Conservation (phyloP, 2,329 filamentous ascomycete genomes). For the Cytospora paraplurivora region DNA sequence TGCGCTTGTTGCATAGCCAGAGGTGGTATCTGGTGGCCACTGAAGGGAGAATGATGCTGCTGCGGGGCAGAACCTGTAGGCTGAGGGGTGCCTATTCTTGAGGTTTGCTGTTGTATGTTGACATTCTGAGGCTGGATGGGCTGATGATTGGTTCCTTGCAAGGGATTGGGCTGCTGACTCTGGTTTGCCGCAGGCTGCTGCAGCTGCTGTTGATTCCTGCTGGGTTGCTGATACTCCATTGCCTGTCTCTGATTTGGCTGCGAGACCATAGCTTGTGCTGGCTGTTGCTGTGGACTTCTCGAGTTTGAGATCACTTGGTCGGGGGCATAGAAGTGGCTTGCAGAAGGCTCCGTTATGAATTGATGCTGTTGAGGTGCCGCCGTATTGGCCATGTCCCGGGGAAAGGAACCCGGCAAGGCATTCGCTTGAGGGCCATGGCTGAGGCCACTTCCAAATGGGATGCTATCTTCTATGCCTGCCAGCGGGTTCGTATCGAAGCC, state of each 20-base stretch:
- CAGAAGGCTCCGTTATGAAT: constrained; percentile 15
- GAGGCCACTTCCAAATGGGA: constrained; percentile 14
- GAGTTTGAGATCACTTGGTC: constrained; percentile 10
- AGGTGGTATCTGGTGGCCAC: constrained; percentile 15
- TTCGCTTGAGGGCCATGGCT: constrained; percentile 18
- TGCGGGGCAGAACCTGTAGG: constrained; percentile 12
- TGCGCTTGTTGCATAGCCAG: constrained; percentile 24
- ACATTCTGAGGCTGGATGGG: constrained; percentile 20
- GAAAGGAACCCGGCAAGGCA: constrained; percentile 14
- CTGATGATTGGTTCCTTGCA: constrained; percentile 16
- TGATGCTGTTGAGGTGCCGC: constrained; percentile 22
- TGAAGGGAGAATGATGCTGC: constrained; percentile 26
- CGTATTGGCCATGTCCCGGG: constrained; percentile 21
- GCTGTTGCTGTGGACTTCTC: constrained; percentile 24
- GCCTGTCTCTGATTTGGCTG: constrained; percentile 23
- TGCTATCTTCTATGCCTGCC: constrained; percentile 7
- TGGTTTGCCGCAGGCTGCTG: constrained; percentile 31
- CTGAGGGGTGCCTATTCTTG: constrained; percentile 26
- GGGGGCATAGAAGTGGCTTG: constrained; percentile 7
- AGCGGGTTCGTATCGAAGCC: constrained; percentile 19
- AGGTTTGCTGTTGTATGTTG: constrained; percentile 18
- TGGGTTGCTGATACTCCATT: constrained; percentile 28
- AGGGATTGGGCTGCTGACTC: constrained; percentile 31
- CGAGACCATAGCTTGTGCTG: constrained; percentile 25
- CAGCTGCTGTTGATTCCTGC: constrained; percentile 32